Evolutionary conservation across 306 rosid species (phyloP).

Genomic region (Mucuna pruriens): DNA sequence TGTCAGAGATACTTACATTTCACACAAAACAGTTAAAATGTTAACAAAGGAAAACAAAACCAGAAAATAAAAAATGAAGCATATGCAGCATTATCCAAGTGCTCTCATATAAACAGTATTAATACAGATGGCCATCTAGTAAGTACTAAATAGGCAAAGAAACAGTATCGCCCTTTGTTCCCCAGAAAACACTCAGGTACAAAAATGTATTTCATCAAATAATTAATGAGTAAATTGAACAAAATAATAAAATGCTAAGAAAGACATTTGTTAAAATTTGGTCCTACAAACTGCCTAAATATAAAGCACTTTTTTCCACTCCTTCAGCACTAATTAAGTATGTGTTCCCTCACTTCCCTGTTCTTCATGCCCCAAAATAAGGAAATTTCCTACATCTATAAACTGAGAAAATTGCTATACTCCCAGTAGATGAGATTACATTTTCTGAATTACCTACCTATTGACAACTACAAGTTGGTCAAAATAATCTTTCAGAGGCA

Average conservation of each 20-base stretch:
- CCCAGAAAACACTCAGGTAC: neutral
- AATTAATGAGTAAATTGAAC: neutral
- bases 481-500: slow-evolving; percentile 11
- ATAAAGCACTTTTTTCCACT: neutral
- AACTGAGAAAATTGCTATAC: slow-evolving; percentile 14
- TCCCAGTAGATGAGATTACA: slow-evolving; percentile 5
- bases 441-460: slow-evolving; percentile 13
- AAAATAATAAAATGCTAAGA: neutral
- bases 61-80: neutral
- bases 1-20: slow-evolving; percentile 36
- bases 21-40: neutral
- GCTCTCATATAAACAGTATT: neutral
- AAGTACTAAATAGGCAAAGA: slow-evolving; percentile 11
- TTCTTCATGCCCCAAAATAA: slow-evolving; percentile 7
- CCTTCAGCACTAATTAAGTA: neutral
- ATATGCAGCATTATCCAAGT: slow-evolving; percentile 21
- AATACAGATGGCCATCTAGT: neutral
- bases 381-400: neutral
- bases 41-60: slow-evolving; percentile 8
- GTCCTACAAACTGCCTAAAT: neutral
- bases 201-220: neutral
- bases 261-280: slow-evolving; percentile 1
- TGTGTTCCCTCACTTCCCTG: neutral
- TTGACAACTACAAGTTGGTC: slow-evolving; percentile 2
- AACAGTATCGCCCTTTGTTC: neutral